Conservation (phyloP, 257 asterid genomes). For the Rhazya stricta region DNA sequence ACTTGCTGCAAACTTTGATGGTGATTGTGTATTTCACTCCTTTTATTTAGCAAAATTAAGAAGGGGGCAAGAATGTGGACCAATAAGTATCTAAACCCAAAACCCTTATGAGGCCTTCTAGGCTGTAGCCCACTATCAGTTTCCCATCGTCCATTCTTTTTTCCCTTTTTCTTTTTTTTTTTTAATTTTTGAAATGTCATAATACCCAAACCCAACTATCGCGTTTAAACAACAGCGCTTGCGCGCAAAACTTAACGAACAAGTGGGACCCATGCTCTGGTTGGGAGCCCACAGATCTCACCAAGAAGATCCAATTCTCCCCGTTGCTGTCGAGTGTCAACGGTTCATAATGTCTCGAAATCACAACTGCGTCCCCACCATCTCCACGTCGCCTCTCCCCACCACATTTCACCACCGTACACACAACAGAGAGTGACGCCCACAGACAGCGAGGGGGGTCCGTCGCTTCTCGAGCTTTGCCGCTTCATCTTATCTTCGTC, state of each 20-base stretch:
- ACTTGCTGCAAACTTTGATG: too few relatives aligned
- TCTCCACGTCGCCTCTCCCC: slow-evolving; percentile 8
- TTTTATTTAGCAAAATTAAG: too few relatives aligned
- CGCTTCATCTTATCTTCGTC: background rate
- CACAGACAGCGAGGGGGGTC: too few relatives aligned
- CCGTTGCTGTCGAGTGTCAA: background rate
- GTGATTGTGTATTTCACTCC: too few relatives aligned
- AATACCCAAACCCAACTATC: background rate
- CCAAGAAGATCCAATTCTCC: background rate
- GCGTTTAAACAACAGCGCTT: background rate
- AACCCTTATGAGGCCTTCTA: too few relatives aligned
- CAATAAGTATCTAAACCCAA: too few relatives aligned
- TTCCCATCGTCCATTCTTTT: too few relatives aligned
- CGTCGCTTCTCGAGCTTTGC: background rate
- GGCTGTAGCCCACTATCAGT: too few relatives aligned
- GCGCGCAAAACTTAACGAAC: slow-evolving; percentile 4
- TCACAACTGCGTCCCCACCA: slow-evolving; percentile 13
- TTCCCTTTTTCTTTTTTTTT: too few relatives aligned
- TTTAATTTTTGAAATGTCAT: too few relatives aligned
- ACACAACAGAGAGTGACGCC: background rate
- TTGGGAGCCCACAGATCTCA: background rate
- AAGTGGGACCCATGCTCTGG: too few relatives aligned
- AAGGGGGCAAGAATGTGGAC: too few relatives aligned
- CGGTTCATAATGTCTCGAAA: background rate
- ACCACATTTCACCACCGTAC: slow-evolving; percentile 14